Base-by-base conservation (phyloP, 495 filamentous ascomycete genomes). In the Penicillium verhagenii region DNA sequence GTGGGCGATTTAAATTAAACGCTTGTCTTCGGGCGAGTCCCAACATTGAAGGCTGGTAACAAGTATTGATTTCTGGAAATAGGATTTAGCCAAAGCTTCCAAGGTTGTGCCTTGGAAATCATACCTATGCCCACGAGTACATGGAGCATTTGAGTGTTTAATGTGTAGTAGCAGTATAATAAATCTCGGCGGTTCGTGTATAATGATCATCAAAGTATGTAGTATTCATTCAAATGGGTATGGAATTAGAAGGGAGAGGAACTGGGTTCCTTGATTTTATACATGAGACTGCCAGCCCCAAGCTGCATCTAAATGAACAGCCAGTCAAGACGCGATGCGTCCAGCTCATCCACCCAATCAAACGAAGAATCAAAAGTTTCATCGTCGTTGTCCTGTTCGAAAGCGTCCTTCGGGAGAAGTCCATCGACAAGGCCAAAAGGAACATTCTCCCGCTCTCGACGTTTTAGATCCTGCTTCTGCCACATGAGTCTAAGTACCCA, bases 401-500 rank as follows among this genome's bases (percentile, higher is more conserved):
- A 23, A 11, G 21, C 29, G 19, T 31, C 47, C 9, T 23, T 39
- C n/a, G 29, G 47, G 2, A 50, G 18, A 24, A 37, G 40, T 1
- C 50, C 54, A 28, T 46, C 53, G 4, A 20, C 31, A 23, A 50
- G 20, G 0, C 29, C 49, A 33, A 50, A 38, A 8, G 50, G 24
- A 18, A 52, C 13, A 35, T 40, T 44, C 20, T 44, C 58, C 13
- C 56, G 56, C 3, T 44, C 58, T 10, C 54, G 56, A 1, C 62
- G 62, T 31, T 56, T 66, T 18, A 61, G 58, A 58, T 76, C 75
- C 19, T 73, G 69, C 29, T 75, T 76, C 54, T 71, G 68, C 75
- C 75, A 78, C 75, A 78, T 77, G 23, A 78, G 53, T 6, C 69
- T 69, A 33, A 78, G 53, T 4, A 78, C 75, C 67, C 72, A 78